Evolutionary conservation across 1,139 yeast species (phyloP).

Genomic region (Zygoascus sp.): DNA sequence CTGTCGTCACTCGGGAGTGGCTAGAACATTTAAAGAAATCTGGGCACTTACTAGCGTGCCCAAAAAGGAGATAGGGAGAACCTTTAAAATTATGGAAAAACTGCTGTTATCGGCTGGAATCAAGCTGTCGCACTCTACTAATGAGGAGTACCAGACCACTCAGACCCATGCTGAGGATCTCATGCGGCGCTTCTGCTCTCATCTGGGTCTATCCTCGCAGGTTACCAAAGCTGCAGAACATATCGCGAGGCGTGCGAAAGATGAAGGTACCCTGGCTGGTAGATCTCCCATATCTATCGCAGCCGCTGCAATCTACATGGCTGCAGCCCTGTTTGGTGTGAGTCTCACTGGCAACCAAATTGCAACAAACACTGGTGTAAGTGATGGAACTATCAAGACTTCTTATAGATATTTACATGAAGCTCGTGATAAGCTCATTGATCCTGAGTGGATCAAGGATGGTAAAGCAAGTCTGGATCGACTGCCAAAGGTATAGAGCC

Average conservation of each 20-base stretch:
- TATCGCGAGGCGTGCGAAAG: slow-evolving; percentile 84
- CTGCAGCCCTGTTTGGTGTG: slow-evolving; percentile 73
- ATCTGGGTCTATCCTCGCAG: slow-evolving; percentile 78
- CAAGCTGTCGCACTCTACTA: slow-evolving; percentile 32
- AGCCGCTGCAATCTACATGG: slow-evolving; percentile 94
- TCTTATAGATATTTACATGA: slow-evolving; percentile 81
- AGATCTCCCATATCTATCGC: slow-evolving; percentile 97
- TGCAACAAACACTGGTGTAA: slow-evolving; percentile 93
- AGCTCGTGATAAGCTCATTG: slow-evolving; percentile 65
- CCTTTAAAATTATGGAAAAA: slow-evolving; percentile 71
- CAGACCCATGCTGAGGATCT: slow-evolving; percentile 93
- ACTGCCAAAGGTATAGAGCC: slow-evolving; percentile 45
- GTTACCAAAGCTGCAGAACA: slow-evolving; percentile 91
- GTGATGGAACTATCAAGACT: slow-evolving; percentile 95
- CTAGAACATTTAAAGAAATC: slow-evolving; percentile 92
- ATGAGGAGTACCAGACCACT: slow-evolving; percentile 54
- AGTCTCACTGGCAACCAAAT: slow-evolving; percentile 65
- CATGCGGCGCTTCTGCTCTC: slow-evolving; percentile 94
- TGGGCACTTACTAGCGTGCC: slow-evolving; percentile 95
- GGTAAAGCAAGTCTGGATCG: slow-evolving; percentile 58
- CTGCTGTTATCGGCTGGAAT: slow-evolving; percentile 44
- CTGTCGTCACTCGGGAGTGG: slow-evolving; percentile 90
- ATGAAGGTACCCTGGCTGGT: slow-evolving; percentile 91
- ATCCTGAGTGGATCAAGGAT: slow-evolving; percentile 68
- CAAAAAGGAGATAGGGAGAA: slow-evolving; percentile 79